phyloP scores from a whole-genome alignment of 345 rosid species.

The Erysimum cheiranthoides region DNA sequence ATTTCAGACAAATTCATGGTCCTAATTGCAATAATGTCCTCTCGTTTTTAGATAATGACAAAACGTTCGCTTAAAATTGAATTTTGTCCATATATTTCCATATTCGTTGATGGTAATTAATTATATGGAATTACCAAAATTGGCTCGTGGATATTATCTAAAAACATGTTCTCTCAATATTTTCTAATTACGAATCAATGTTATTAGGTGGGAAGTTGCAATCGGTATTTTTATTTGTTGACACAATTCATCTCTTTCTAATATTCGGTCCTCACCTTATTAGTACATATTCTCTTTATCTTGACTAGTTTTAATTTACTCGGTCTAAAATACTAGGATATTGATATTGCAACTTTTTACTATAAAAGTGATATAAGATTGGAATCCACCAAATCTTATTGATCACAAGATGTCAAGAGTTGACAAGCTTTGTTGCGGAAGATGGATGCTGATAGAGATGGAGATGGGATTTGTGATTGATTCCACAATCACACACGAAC shows the following conservation, averaged over 20 bases:
- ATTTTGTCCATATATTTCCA: slow-evolving; percentile 30
- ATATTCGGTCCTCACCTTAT: slow-evolving; percentile 26
- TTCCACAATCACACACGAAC: too few relatives aligned
- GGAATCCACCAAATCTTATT: too few relatives aligned
- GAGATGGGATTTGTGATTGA: too few relatives aligned
- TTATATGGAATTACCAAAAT: slow-evolving; percentile 18
- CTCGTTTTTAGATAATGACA: slow-evolving; percentile 37
- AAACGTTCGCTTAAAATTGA: slow-evolving; percentile 15
- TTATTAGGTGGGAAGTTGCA: slow-evolving; percentile 33
- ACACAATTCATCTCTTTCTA: slow-evolving; percentile 19
- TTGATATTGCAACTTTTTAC: too few relatives aligned
- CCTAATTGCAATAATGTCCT: slow-evolving; percentile 33
- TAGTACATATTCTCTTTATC: slow-evolving; percentile 15
- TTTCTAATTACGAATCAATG: not conserved
- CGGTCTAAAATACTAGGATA: not conserved
- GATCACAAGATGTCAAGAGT: too few relatives aligned
- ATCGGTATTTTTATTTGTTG: slow-evolving; percentile 33
- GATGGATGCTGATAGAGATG: too few relatives aligned
- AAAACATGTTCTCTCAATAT: not conserved
- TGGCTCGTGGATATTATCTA: slow-evolving; percentile 13
- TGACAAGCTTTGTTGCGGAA: too few relatives aligned
- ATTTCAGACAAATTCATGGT: slow-evolving; percentile 34
- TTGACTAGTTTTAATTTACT: slow-evolving; percentile 15
- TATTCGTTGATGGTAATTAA: slow-evolving; percentile 18
- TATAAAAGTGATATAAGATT: too few relatives aligned